Evolutionary conservation across 1,284 basidiomycete genomes (phyloP), one percentile per base, ranked within the genome.

Genomic region (Polyporus tsugae): DNA sequence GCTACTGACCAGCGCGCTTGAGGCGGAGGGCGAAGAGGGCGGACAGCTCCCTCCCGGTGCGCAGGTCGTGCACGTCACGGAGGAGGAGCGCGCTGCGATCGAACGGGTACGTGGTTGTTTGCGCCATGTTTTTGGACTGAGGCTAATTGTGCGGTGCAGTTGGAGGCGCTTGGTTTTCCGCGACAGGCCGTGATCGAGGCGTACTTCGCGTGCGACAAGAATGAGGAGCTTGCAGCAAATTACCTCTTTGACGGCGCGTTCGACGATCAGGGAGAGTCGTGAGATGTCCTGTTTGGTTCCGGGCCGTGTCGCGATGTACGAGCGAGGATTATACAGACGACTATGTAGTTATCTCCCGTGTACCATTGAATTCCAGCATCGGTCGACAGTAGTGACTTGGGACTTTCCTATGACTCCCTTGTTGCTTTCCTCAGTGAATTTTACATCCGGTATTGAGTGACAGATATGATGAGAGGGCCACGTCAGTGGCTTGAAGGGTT

Each of bases 151-250:
- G 73, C 66, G 58, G 69, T 65, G 39, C 7, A 96, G 93, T 84
- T 98, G 70, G 89, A 95, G 80, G 91, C 84, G 2, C 89, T 98
- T 64, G 96, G 96, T 1, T 98, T 98, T 80, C 81, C 93, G 29
- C 86, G 95, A 58, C 86, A 95, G 63, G 82, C 84, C 0, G 96
- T 87, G 5, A 82, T 95, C 55, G 89, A 97, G 80, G 96, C 96
- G 0, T 98, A 94, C 82, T 88, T 96, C 81, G 91, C 91, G 6
- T 98, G 96, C 80, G 96, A 96, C 80, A 96, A 95, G 86, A 95
- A 98, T 77, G 96, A 98, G 81, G 95, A 97, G 79, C 82, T 97
- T 53, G 95, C 96, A 2, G 96, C 96, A 25, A 97, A 97, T 78
- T 97, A 91, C 76, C 81, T 97, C 75, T 96, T 97, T 75, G 95